Evolutionary conservation across 1,284 basidiomycete genomes (phyloP).

Genomic region (Hymenochaete sp.): DNA sequence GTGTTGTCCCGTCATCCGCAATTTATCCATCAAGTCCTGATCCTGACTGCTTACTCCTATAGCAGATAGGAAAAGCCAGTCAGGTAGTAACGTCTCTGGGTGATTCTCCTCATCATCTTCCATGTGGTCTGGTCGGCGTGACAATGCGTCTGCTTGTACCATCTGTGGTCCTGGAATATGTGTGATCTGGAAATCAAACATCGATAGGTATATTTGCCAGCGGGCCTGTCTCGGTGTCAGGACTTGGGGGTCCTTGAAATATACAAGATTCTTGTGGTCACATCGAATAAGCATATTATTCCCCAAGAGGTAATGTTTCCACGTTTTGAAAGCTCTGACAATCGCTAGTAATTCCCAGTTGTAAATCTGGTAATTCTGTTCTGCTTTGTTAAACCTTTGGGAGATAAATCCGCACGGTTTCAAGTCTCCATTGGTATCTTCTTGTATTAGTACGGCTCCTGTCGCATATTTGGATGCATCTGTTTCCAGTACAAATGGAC

Average conservation of each 20-base stretch:
- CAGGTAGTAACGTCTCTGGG: too few relatives aligned
- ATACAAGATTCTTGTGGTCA: conserved; percentile 1
- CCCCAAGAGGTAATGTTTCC: conserved; percentile 4
- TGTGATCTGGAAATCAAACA: conserved; percentile 31
- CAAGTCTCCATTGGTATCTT: background rate
- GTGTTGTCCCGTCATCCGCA: too few relatives aligned
- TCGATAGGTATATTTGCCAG: conserved; percentile 31
- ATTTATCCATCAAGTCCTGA: too few relatives aligned
- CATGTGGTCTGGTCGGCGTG: conserved; percentile 15
- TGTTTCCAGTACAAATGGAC: too few relatives aligned
- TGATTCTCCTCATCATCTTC: conserved; percentile 1
- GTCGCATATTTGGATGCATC: too few relatives aligned
- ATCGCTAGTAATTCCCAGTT: conserved; percentile 33
- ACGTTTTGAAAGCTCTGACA: background rate
- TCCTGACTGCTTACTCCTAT: too few relatives aligned
- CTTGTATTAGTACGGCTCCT: too few relatives aligned
- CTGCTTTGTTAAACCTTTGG: conserved; percentile 20
- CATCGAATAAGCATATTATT: background rate
- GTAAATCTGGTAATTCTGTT: conserved; percentile 31
- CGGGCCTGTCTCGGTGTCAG: conserved; percentile 27
- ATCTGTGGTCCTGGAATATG: conserved; percentile 30
- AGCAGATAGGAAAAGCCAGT: too few relatives aligned
- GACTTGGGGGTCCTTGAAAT: background rate
- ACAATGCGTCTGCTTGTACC: conserved; percentile 23
- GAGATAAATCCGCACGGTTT: conserved; percentile 25